Conservation (phyloP, 2,329 filamentous ascomycete genomes). For the Bipolaris victoriae region DNA sequence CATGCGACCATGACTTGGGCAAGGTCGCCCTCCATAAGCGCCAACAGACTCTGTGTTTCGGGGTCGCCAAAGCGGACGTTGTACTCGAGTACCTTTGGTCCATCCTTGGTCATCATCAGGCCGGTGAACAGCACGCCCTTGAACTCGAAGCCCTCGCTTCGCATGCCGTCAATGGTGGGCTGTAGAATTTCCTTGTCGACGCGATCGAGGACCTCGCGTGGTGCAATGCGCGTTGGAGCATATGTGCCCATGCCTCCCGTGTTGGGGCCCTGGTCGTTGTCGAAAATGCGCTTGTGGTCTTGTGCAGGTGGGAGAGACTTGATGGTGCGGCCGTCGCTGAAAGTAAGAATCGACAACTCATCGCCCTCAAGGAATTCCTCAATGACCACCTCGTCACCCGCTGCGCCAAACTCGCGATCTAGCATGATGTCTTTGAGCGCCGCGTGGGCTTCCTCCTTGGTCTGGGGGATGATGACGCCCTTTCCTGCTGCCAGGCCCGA, state of each 20-base stretch:
- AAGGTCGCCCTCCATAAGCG: slow-evolving; percentile 83
- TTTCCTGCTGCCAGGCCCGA: slow-evolving; percentile 92
- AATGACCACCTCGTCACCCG: slow-evolving; percentile 90
- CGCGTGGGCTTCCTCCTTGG: slow-evolving; percentile 79
- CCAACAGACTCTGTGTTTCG: slow-evolving; percentile 85
- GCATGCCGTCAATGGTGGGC: slow-evolving; percentile 89
- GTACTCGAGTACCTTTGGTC: slow-evolving; percentile 87
- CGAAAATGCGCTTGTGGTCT: slow-evolving; percentile 94
- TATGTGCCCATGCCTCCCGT: slow-evolving; percentile 99
- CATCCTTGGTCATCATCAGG: slow-evolving; percentile 85
- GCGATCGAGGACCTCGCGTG: slow-evolving; percentile 70
- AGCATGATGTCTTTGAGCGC: slow-evolving; percentile 92
- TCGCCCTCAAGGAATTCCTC: slow-evolving; percentile 93
- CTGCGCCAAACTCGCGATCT: slow-evolving; percentile 81
- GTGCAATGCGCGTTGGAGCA: slow-evolving; percentile 68
- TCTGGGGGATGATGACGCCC: slow-evolving; percentile 86
- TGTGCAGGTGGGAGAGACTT: slow-evolving; percentile 87
- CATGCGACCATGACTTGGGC: slow-evolving; percentile 89
- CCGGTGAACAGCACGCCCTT: slow-evolving; percentile 83
- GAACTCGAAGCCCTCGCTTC: slow-evolving; percentile 65
- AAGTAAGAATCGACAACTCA: slow-evolving; percentile 88
- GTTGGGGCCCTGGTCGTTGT: slow-evolving; percentile 89
- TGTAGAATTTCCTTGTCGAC: slow-evolving; percentile 85
- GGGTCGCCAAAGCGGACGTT: slow-evolving; percentile 93
- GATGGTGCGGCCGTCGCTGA: slow-evolving; percentile 87